Evolutionary conservation across 2,329 filamentous ascomycete species (phyloP).

Genomic region (Diaporthe sp.): DNA sequence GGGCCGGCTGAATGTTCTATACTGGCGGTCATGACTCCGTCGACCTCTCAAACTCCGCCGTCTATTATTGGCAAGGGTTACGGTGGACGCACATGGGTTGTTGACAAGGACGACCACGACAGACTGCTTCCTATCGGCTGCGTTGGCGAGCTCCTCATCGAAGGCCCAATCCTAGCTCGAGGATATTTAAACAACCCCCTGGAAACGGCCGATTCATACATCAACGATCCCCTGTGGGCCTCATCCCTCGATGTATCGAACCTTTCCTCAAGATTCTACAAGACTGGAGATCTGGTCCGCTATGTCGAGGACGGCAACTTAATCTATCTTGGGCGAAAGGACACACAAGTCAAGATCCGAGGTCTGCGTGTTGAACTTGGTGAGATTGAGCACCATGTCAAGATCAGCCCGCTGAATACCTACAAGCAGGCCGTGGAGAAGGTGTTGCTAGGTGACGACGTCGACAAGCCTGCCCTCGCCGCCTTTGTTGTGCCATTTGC

Average conservation of each 20-base stretch:
- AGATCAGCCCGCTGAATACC: neutral
- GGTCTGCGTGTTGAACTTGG: neutral
- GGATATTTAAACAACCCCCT: slow-evolving; percentile 72
- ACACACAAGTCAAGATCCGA: neutral
- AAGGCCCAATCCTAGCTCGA: slow-evolving; percentile 71
- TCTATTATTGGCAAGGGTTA: neutral
- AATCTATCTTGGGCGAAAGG: neutral
- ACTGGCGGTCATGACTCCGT: neutral
- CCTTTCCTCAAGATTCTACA: neutral
- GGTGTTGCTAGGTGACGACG: neutral
- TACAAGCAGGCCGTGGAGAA: neutral
- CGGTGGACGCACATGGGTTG: slow-evolving; percentile 56
- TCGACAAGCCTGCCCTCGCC: neutral
- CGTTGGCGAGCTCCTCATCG: slow-evolving; percentile 67
- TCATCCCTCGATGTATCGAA: neutral
- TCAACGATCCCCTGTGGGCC: slow-evolving; percentile 50
- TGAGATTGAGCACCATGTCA: neutral
- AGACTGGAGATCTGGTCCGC: neutral
- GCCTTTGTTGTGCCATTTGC: neutral
- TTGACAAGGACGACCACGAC: slow-evolving; percentile 62
- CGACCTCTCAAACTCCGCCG: neutral
- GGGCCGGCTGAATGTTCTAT: neutral
- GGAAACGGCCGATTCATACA: slow-evolving; percentile 71
- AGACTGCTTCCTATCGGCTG: slow-evolving; percentile 62
- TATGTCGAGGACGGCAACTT: neutral